A percentile compares a stretch with the other conserved stretches of the same genome.
Conservation (phyloP, 768 basidiomycete species). For the Xerocomellus chrysenteron region DNA sequence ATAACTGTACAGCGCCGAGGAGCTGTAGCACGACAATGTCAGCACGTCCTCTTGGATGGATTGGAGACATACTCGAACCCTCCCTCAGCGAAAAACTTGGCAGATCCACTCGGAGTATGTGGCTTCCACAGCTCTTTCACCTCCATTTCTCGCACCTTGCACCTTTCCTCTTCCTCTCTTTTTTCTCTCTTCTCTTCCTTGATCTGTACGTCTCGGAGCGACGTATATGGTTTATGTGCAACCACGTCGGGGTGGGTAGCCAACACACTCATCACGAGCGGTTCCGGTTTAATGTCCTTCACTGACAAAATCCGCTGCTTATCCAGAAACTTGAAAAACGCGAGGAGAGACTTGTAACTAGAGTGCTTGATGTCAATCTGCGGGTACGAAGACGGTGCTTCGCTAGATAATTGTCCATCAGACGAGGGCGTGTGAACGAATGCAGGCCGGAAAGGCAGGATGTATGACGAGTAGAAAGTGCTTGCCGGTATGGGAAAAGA, state of each 20-base stretch:
- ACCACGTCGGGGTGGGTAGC: conserved; percentile 55
- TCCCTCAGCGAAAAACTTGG: conserved; percentile 61
- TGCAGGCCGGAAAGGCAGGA: conserved; percentile 81
- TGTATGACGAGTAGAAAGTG: conserved; percentile 69
- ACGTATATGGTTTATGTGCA: conserved; percentile 51
- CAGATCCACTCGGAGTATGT: conserved; percentile 43
- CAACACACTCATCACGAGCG: conserved; percentile 56
- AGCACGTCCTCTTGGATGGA: background rate
- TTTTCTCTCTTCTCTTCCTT: conserved; percentile 61
- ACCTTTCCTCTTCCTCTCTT: conserved; percentile 49
- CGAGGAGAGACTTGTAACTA: conserved; percentile 73
- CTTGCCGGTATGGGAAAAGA: conserved; percentile 78
- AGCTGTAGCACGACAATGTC: conserved; percentile 36
- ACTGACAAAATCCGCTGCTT: conserved; percentile 71
- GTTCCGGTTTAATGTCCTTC: conserved; percentile 59
- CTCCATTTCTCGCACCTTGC: conserved; percentile 48
- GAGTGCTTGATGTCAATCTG: conserved; percentile 76
- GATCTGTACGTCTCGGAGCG: conserved; percentile 63
- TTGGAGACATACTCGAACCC: conserved; percentile 54
- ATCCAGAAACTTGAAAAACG: conserved; percentile 76
- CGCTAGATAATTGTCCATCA: conserved; percentile 11
- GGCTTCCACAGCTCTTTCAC: conserved; percentile 80
- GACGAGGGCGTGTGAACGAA: conserved; percentile 32
- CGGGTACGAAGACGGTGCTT: conserved; percentile 34
- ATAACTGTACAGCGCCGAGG: conserved; percentile 51